phyloP scores from a whole-genome alignment of 768 basidiomycete genomes.

The Mycena galopus region DNA sequence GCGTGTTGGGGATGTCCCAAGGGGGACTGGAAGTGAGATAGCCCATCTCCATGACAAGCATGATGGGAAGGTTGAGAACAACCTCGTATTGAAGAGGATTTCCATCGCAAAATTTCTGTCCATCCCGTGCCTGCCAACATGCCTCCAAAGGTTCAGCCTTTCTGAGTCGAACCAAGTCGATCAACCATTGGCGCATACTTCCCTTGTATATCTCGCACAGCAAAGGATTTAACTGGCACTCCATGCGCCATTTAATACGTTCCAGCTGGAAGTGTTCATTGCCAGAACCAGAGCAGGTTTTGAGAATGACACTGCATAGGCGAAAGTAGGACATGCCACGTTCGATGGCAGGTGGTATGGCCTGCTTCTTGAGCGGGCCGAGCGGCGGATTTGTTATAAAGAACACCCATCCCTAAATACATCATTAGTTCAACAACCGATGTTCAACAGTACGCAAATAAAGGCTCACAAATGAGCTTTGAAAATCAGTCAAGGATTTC shows the following conservation, averaged over 20 bases:
- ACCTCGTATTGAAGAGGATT: not conserved
- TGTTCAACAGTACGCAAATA: too few species aligned
- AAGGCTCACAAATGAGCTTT: too few species aligned
- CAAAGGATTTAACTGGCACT: not conserved
- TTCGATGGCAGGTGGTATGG: not conserved
- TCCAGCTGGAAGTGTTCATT: not conserved
- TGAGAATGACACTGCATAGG: not conserved
- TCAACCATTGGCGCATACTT: too few species aligned
- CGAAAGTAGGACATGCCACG: not conserved
- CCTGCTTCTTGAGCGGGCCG: too few species aligned
- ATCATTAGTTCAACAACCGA: too few species aligned
- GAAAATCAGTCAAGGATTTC: too few species aligned
- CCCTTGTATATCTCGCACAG: not conserved
- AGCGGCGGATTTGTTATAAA: too few species aligned
- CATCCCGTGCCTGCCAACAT: constrained; percentile 5
- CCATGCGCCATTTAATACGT: not conserved
- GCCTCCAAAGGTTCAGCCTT: not conserved
- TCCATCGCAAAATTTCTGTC: not conserved
- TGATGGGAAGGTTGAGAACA: constrained; percentile 11
- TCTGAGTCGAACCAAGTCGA: too few species aligned
- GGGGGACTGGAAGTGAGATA: too few species aligned
- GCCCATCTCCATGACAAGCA: constrained; percentile 10
- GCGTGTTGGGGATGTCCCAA: too few species aligned
- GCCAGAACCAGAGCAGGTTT: not conserved
- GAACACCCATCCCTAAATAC: too few species aligned